These are phyloP conservation scores for Acacia crassicarpa DNA, from an alignment of 306 rosid genomes.

Conservation along the genomic window DNA sequence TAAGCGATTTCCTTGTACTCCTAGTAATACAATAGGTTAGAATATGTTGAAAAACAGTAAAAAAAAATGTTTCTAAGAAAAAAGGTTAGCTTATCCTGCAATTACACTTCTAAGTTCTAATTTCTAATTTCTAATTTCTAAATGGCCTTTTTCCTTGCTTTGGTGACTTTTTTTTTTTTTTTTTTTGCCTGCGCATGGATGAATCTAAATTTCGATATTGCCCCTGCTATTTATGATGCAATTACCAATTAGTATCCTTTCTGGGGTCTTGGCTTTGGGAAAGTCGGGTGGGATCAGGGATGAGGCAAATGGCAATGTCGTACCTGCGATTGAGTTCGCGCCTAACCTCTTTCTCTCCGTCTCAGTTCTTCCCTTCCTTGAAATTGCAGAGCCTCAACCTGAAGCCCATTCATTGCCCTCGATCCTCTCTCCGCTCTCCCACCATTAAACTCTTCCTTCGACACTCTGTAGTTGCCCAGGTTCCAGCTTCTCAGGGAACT, in stretches of 20 bases:
- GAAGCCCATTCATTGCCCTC: conserved; percentile 29
- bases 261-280: background rate
- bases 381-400: conserved; percentile 33
- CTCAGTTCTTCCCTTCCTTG: conserved; percentile 37
- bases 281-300: background rate
- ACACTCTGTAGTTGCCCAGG: conserved; percentile 18
- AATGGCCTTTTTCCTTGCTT: too few relatives aligned
- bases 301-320: conserved; percentile 26
- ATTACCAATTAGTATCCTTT: background rate
- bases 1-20: too few relatives aligned
- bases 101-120: too few relatives aligned
- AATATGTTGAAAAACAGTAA: background rate
- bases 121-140: too few relatives aligned
- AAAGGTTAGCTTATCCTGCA: background rate
- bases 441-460: conserved; percentile 25
- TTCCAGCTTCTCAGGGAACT: conserved; percentile 28
- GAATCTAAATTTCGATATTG: background rate
- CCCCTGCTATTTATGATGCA: background rate
- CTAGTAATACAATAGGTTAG: background rate
- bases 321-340: conserved; percentile 32
- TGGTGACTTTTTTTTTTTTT: too few relatives aligned
- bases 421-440: background rate
- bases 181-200: too few relatives aligned
- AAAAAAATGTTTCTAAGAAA: background rate
- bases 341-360: conserved; percentile 26